Evolutionary conservation across 148 eudicot genomes (phyloP), one percentile per base, ranked within the genome.

Genomic region (Rhododendron kiyosumense): DNA sequence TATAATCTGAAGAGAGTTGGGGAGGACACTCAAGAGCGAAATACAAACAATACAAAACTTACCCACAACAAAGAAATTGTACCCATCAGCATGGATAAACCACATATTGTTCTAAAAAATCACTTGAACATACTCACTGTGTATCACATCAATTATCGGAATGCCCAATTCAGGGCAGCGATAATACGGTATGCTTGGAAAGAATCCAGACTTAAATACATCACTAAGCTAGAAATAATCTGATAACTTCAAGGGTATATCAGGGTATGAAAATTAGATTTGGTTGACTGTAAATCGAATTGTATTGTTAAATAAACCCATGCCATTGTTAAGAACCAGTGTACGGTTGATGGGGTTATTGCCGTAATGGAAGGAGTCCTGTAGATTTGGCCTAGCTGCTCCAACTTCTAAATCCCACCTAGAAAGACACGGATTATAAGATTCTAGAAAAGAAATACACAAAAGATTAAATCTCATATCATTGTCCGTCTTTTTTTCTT

Each of bases 31-130:
- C n/a, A 26, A 24, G 48, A 28, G 45, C 3, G 9, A 14, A 51
- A 15, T 0, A 6, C 30, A 38, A 6, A 14, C 14, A 36, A 5
- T 0, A 7, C 2, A 12, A 38, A 45, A 17, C 61, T 71, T 88
- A 88, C 90, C 90, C 88, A 65, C 90, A 69, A 88, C 88, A 10
- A 88, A 88, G 86, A 88, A 88, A 54, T 83, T 85, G 81, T 88
- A 67, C 41, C 90, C 90, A 78, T 88, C 88, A 52, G 84, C 74
- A 83, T 88, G 90, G 38, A 82, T 3, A 43, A 78, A 22, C 13
- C 34, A 43, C 15, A 78, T 67, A 38, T 83, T 83, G 84, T 88
- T 88, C 81, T 86, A 81, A 52, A 88, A 86, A n/a, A 88, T 84
- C 52, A 88, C 74, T 18, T 88, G 87, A 32, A 85, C 81, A 15